Percentiles rank a stretch among this genome's conserved stretches.
Conservation (phyloP, 2,329 filamentous ascomycete species). For the Coniochaeta hoffmannii region DNA sequence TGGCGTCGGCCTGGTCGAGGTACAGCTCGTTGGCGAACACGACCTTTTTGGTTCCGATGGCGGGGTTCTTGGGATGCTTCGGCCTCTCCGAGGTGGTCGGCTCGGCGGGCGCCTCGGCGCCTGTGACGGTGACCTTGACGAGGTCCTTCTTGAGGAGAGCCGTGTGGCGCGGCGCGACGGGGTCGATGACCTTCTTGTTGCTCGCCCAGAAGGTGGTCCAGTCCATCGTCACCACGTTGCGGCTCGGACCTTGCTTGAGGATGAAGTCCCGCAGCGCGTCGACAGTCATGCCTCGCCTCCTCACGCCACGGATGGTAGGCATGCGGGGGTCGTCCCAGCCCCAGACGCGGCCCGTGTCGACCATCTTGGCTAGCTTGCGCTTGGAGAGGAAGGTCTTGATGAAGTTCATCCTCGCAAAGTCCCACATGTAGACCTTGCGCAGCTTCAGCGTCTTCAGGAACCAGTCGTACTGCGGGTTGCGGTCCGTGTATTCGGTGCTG, state of each 20-base stretch:
- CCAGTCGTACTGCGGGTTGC: slow-evolving; percentile 83
- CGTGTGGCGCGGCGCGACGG: slow-evolving; percentile 65
- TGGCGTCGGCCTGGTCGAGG: slow-evolving; percentile 81
- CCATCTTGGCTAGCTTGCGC: slow-evolving; percentile 77
- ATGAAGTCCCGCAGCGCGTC: slow-evolving; percentile 77
- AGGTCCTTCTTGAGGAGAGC: slow-evolving; percentile 63
- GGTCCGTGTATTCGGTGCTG: slow-evolving; percentile 66
- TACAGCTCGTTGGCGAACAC: slow-evolving; percentile 67
- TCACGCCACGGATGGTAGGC: slow-evolving; percentile 75
- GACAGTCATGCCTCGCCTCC: slow-evolving; percentile 71
- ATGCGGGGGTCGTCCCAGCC: slow-evolving; percentile 85
- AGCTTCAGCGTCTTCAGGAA: slow-evolving; percentile 68
- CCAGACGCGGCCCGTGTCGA: slow-evolving; percentile 67
- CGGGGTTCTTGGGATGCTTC: slow-evolving; percentile 83
- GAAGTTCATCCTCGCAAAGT: slow-evolving; percentile 80
- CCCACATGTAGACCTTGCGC: slow-evolving; percentile 75
- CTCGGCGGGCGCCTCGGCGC: slow-evolving; percentile 56
- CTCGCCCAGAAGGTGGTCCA: slow-evolving; percentile 64
- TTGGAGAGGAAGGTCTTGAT: slow-evolving; percentile 77
- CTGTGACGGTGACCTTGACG: slow-evolving; percentile 63
- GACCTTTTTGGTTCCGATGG: slow-evolving; percentile 80
- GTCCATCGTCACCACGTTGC: slow-evolving; percentile 78
- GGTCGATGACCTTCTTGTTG: slow-evolving; percentile 81
- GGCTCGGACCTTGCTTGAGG: slow-evolving; percentile 73
- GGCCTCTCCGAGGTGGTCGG: slow-evolving; percentile 68